These are phyloP conservation scores for Pezicula neosporulosa DNA, from an alignment of 2,329 filamentous ascomycete genomes.

Conservation along the genomic window DNA sequence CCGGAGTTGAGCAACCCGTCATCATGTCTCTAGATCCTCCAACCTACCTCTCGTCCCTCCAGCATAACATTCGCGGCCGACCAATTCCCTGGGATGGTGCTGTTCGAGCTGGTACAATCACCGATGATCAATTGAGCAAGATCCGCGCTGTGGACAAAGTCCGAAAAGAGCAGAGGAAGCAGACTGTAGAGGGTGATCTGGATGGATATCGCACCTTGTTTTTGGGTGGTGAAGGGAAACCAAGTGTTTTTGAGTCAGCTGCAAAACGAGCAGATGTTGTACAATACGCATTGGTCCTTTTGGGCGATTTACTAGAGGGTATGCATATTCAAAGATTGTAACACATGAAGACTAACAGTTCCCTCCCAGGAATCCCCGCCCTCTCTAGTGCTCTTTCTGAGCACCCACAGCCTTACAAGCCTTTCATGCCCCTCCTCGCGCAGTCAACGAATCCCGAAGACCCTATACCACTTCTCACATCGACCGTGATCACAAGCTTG, in stretches of 20 bases:
- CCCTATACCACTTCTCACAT: conserved; percentile 83
- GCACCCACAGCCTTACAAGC: conserved; percentile 73
- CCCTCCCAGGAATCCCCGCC: conserved; percentile 66
- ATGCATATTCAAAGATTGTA: conserved; percentile 24
- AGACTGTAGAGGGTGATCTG: conserved; percentile 76
- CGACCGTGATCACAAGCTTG: conserved; percentile 78
- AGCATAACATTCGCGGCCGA: conserved; percentile 94
- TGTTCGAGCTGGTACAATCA: conserved; percentile 88
- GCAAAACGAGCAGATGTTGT: conserved; percentile 85
- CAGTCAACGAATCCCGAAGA: conserved; percentile 74
- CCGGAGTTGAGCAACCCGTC: conserved; percentile 16
- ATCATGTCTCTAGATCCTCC: conserved; percentile 88
- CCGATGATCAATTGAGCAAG: conserved; percentile 88
- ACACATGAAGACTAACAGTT: background rate
- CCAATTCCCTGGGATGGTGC: conserved; percentile 98
- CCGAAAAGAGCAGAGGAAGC: conserved; percentile 83
- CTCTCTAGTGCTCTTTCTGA: conserved; percentile 75
- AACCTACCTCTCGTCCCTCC: conserved; percentile 80
- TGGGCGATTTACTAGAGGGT: conserved; percentile 87
- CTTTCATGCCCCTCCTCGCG: conserved; percentile 77
- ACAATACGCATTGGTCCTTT: conserved; percentile 89
- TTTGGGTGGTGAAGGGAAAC: conserved; percentile 67
- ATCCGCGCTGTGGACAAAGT: conserved; percentile 97
- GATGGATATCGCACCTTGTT: conserved; percentile 79
- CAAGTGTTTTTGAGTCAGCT: conserved; percentile 77